Base-by-base conservation (phyloP, 176 grass and related monocot genomes). In the Oryza longistaminata region DNA sequence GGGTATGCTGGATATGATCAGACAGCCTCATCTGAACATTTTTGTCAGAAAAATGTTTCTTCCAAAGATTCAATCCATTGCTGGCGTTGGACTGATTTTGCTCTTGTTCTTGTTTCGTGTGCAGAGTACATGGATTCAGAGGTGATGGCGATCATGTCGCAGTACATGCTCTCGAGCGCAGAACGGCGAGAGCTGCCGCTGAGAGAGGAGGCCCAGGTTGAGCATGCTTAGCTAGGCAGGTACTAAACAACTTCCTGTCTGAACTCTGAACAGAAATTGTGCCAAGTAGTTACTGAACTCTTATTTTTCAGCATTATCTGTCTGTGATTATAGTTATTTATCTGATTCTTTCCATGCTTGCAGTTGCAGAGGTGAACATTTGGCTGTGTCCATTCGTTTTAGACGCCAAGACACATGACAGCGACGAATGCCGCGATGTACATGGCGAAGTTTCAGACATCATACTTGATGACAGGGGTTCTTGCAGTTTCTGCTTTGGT, bases 121-220 rank as follows among this genome's bases (percentile, higher is more conserved):
- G 60, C 76, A 97, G 95, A 73, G 85, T 95, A 97, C 89, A 98
- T 98, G 96, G 89, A 98, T 42, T 96, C 90, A 1, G 91, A 96
- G 37, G 87, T 96, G 12, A 87, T 92, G 90, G 83, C 90, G 13
- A 98, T 99, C 76, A 99, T 96, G 93, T 95, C 91, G 17, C 91
- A 96, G 61, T 99, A 94, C 90, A 96, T 96, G 96, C 96, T 16
- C 84, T 96, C 1, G 93, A 99, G 40, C 82, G 73, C 84, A 92
- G 14, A 80, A 93, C 15, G 76, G 77, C 22, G 93, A 94, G 77
- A 89, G 50, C 76, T 85, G 43, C 85, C 90, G 71, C 33, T 99
- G 21, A 75, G 88, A 79, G 75, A 84, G 90, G 93, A 92, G 33
- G 74, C 90, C 42, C 58, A 62, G n/a, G 58, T 34, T 45, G 58